These are phyloP conservation scores for Phytopythium aichiense DNA, from an alignment of 352 stramenopile species.

Conservation along the genomic window DNA sequence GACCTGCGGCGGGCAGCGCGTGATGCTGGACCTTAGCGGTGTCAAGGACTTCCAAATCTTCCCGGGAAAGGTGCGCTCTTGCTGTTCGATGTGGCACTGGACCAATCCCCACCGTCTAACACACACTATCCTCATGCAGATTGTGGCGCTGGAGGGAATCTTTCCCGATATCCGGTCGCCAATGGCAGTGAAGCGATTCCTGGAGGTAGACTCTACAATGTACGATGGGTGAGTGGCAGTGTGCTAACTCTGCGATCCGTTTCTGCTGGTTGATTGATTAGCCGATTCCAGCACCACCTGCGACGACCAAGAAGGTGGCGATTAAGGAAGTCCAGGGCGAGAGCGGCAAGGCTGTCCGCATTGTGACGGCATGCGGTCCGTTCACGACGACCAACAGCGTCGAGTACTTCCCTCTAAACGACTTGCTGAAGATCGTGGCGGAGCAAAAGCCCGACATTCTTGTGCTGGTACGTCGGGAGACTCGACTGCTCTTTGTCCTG, in stretches of 20 bases:
- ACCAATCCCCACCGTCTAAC: slow-evolving; percentile 4
- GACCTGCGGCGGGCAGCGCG: slow-evolving; percentile 74
- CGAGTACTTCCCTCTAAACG: slow-evolving; percentile 92
- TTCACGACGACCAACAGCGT: slow-evolving; percentile 95
- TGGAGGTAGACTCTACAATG: slow-evolving; percentile 41
- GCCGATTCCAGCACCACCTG: slow-evolving; percentile 56
- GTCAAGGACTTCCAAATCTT: slow-evolving; percentile 78
- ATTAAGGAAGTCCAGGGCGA: slow-evolving; percentile 50
- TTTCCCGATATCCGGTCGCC: slow-evolving; percentile 63
- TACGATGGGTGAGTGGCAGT: background rate
- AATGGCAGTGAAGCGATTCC: slow-evolving; percentile 73
- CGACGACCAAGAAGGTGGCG: slow-evolving; percentile 33
- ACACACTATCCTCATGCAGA: slow-evolving; percentile 26
- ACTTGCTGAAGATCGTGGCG: slow-evolving; percentile 85
- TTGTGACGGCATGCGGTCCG: slow-evolving; percentile 91
- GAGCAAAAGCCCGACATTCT: slow-evolving; percentile 92
- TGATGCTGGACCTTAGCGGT: slow-evolving; percentile 67
- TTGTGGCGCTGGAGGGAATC: slow-evolving; percentile 77
- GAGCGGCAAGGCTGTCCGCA: slow-evolving; percentile 39
- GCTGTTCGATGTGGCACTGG: background rate
- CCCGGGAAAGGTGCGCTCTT: slow-evolving; percentile 61
- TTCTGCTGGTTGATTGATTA: slow-evolving; percentile 9
- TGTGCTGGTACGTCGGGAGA: slow-evolving; percentile 66
- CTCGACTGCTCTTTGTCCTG: background rate
- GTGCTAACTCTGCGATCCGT: background rate